Conservation (phyloP, 2,329 filamentous ascomycete species). For the Trichophaea hybrida region DNA sequence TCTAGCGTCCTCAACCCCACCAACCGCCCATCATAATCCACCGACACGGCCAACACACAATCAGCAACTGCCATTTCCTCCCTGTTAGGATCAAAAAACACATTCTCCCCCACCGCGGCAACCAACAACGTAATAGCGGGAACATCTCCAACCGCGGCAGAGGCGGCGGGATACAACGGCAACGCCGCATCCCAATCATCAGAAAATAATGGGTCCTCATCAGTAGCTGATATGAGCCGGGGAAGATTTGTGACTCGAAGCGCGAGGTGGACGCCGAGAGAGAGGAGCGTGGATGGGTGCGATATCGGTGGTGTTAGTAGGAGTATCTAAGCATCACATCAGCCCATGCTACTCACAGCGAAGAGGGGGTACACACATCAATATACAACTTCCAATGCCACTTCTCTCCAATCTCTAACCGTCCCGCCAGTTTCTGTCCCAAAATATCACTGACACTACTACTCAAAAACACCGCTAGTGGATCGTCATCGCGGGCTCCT, state of each 20-base stretch:
- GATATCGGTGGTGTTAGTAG: slow-evolving; percentile 85
- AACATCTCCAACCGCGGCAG: slow-evolving; percentile 33
- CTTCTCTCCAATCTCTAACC: slow-evolving; percentile 71
- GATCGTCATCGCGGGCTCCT: slow-evolving; percentile 75
- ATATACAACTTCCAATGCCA: slow-evolving; percentile 97
- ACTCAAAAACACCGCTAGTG: slow-evolving; percentile 69
- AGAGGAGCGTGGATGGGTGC: slow-evolving; percentile 84
- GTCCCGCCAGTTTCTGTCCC: slow-evolving; percentile 40
- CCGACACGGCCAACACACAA: slow-evolving; percentile 69
- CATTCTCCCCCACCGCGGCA: slow-evolving; percentile 68
- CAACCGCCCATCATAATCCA: slow-evolving; percentile 35
- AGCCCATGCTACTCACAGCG: neutral
- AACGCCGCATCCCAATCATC: slow-evolving; percentile 87
- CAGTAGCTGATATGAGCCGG: slow-evolving; percentile 68
- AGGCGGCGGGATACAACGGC: slow-evolving; percentile 53
- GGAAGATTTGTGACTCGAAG: slow-evolving; percentile 78
- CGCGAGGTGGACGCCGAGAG: slow-evolving; percentile 82
- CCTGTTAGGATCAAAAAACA: slow-evolving; percentile 82
- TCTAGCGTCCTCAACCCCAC: slow-evolving; percentile 21
- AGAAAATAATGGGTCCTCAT: slow-evolving; percentile 94
- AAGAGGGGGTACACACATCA: slow-evolving; percentile 49
- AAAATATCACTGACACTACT: slow-evolving; percentile 82
- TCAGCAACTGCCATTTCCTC: slow-evolving; percentile 93
- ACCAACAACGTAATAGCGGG: slow-evolving; percentile 87
- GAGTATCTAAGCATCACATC: slow-evolving; percentile 48